phyloP scores from a whole-genome alignment of 2,329 filamentous ascomycete genomes.

The Colletotrichum neosansevieriae region DNA sequence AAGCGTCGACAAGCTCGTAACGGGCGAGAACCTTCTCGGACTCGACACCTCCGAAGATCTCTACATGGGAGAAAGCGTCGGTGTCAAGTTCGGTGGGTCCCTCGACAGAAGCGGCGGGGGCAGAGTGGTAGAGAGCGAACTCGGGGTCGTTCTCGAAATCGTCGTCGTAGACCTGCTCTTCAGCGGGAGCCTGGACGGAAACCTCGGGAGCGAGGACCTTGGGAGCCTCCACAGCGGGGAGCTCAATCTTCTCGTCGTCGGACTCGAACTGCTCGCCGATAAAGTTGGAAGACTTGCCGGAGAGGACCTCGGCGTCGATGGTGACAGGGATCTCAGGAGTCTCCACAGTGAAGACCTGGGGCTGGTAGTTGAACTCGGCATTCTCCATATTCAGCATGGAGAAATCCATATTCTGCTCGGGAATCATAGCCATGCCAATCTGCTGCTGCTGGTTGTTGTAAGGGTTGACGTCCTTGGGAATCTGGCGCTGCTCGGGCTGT shows the following conservation, averaged over 20 bases:
- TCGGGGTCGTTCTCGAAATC: slow-evolving; percentile 73
- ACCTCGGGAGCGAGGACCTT: slow-evolving; percentile 49
- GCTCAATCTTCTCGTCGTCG: slow-evolving; percentile 68
- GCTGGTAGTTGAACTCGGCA: slow-evolving; percentile 70
- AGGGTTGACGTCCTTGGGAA: slow-evolving; percentile 76
- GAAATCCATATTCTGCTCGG: slow-evolving; percentile 82
- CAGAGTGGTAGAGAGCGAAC: slow-evolving; percentile 70
- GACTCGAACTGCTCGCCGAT: slow-evolving; percentile 58
- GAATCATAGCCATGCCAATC: slow-evolving; percentile 85
- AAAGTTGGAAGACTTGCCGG: slow-evolving; percentile 75
- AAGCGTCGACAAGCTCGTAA: slow-evolving; percentile 73
- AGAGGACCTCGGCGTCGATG: slow-evolving; percentile 73
- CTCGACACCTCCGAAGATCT: slow-evolving; percentile 67
- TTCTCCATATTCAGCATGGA: slow-evolving; percentile 74
- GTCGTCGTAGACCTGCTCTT: slow-evolving; percentile 55
- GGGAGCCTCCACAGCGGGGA: slow-evolving; percentile 64
- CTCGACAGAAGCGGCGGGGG: slow-evolving; percentile 45
- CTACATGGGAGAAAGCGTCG: slow-evolving; percentile 53
- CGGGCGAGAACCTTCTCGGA: slow-evolving; percentile 73
- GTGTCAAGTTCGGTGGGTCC: slow-evolving; percentile 56
- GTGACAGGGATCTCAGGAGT: slow-evolving; percentile 73
- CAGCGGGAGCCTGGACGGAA: slow-evolving; percentile 43
- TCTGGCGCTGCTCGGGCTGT: slow-evolving; percentile 47
- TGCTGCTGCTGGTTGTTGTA: slow-evolving; percentile 72
- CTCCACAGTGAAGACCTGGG: slow-evolving; percentile 81